phyloP scores from a whole-genome alignment of 179 eudicot species.

The Vitellaria paradoxa region DNA sequence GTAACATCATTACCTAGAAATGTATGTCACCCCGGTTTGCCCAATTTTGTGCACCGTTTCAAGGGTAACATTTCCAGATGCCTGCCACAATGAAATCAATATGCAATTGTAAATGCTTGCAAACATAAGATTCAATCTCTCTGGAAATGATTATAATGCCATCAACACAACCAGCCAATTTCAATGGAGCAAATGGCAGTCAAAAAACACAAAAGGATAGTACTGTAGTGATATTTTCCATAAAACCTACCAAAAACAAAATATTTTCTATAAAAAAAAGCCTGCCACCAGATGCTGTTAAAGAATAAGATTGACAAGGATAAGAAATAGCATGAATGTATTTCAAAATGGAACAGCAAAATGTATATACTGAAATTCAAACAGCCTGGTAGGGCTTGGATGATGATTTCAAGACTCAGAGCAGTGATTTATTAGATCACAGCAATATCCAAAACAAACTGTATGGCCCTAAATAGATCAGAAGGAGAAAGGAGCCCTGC shows the following conservation, averaged over 20 bases:
- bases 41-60: constrained; percentile 89
- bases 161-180: background rate
- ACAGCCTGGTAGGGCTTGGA: background rate
- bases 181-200: background rate
- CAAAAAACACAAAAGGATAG: background rate
- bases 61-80: constrained; percentile 96
- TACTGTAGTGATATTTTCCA: background rate
- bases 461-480: background rate
- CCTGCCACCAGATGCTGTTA: too few species aligned
- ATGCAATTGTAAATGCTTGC: background rate
- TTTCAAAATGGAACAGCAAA: background rate
- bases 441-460: background rate
- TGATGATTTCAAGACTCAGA: background rate
- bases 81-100: constrained; percentile 43
- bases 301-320: too few species aligned
- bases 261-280: too few species aligned
- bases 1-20: constrained; percentile 65
- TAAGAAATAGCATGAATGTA: too few species aligned
- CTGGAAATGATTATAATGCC: background rate
- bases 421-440: background rate
- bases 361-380: background rate
- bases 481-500: background rate
- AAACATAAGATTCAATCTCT: background rate
- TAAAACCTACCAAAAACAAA: background rate
- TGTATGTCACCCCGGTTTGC: constrained; percentile 92